phyloP scores from a whole-genome alignment of 2,329 filamentous ascomycete species.

The Cercospora citrullina region DNA sequence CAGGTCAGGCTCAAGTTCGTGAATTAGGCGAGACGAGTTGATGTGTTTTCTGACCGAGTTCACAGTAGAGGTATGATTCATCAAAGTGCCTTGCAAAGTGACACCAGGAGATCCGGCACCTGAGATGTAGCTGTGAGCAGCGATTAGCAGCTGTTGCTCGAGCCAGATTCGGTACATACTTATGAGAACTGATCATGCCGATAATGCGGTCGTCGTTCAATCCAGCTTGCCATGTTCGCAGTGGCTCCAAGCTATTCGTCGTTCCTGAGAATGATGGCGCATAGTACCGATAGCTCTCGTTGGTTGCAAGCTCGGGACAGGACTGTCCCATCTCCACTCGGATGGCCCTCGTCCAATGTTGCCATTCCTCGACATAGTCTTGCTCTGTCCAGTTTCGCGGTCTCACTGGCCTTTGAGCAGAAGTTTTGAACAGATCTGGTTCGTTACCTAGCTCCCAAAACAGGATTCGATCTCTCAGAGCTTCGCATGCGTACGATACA shows the following conservation, averaged over 20 bases:
- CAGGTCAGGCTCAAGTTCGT: slow-evolving; percentile 37
- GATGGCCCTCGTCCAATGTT: slow-evolving; percentile 56
- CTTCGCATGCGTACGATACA: slow-evolving; percentile 58
- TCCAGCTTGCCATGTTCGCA: slow-evolving; percentile 56
- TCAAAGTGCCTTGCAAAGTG: slow-evolving; percentile 61
- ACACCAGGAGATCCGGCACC: slow-evolving; percentile 61
- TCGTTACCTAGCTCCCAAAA: slow-evolving; percentile 67
- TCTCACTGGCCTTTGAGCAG: slow-evolving; percentile 54
- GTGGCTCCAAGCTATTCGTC: slow-evolving; percentile 53
- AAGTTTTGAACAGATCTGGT: slow-evolving; percentile 59
- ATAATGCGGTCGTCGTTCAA: slow-evolving; percentile 54
- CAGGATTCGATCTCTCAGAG: slow-evolving; percentile 55
- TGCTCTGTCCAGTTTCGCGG: slow-evolving; percentile 56
- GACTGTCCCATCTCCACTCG: slow-evolving; percentile 46
- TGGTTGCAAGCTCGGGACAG: slow-evolving; percentile 53
- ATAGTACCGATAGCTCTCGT: slow-evolving; percentile 52
- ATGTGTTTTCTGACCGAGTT: slow-evolving; percentile 53
- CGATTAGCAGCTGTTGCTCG: slow-evolving; percentile 10
- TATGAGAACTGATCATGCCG: slow-evolving; percentile 59
- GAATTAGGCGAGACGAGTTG: slow-evolving; percentile 45
- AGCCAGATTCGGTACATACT: slow-evolving; percentile 44
- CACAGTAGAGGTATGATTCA: slow-evolving; percentile 62
- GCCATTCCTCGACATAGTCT: slow-evolving; percentile 60
- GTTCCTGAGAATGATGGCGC: slow-evolving; percentile 61
- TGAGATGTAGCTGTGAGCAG: slow-evolving; percentile 57